Evolutionary conservation across 805 yeast genomes (phyloP).

Genomic region (Candida chauliodis): DNA sequence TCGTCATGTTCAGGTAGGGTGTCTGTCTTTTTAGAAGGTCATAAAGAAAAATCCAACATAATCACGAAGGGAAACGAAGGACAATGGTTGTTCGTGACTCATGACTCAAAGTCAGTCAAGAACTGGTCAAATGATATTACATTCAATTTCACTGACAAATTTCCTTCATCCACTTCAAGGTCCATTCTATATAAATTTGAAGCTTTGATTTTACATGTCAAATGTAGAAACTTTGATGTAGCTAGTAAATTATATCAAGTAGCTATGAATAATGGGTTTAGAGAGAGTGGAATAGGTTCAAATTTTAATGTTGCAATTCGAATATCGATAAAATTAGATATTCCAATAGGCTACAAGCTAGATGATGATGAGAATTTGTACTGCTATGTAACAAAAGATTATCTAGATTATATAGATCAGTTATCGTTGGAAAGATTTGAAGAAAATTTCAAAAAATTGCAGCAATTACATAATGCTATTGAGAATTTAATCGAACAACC

Average conservation of each 20-base stretch:
- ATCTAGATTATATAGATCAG: conserved; percentile 49
- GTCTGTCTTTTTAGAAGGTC: conserved; percentile 76
- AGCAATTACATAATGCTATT: conserved; percentile 44
- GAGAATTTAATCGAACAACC: conserved; percentile 20
- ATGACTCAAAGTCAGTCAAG: conserved; percentile 46
- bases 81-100: conserved; percentile 77
- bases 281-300: conserved; percentile 83
- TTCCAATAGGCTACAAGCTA: conserved; percentile 64
- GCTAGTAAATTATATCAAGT: conserved; percentile 63
- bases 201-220: conserved; percentile 80
- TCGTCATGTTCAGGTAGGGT: conserved; percentile 88
- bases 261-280: conserved; percentile 82
- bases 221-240: conserved; percentile 57
- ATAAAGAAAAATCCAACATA: conserved; percentile 42
- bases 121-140: conserved; percentile 44
- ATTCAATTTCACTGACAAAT: conserved; percentile 14
- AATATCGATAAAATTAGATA: conserved; percentile 67
- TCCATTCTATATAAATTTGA: conserved; percentile 75
- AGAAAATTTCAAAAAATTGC: conserved; percentile 61
- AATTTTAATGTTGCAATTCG: conserved; percentile 77
- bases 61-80: conserved; percentile 90
- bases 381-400: conserved; percentile 48
- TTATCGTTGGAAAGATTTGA: conserved; percentile 60
- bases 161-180: conserved; percentile 30
- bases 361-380: conserved; percentile 25